phyloP scores from a whole-genome alignment of 176 grass and related monocot genomes.

The Ensete ventricosum region DNA sequence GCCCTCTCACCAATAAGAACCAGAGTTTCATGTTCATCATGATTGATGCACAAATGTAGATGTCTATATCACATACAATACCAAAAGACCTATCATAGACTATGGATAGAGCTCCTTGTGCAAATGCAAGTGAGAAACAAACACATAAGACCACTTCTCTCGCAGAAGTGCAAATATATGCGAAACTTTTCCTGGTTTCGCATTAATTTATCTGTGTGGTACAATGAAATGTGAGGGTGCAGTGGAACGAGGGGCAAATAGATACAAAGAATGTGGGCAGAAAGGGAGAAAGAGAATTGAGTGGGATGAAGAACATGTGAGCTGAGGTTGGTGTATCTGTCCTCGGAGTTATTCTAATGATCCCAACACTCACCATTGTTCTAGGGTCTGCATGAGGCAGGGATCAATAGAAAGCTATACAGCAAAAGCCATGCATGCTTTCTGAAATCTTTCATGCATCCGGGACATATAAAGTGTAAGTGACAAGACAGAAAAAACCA shows the following conservation, averaged over 20 bases:
- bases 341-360: not conserved
- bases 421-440: not conserved
- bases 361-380: not conserved
- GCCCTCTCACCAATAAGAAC: no score
- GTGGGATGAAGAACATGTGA: not conserved
- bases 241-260: not conserved
- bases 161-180: not conserved
- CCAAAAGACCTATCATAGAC: not conserved
- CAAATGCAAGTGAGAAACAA: not conserved
- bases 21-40: not conserved
- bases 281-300: no score
- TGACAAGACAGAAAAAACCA: not conserved
- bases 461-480: not conserved
- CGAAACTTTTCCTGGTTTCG: not conserved
- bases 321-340: not conserved
- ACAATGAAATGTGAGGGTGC: conserved; percentile 1
- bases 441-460: not conserved
- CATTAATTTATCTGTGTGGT: not conserved
- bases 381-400: not conserved
- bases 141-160: not conserved
- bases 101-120: not conserved
- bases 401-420: not conserved
- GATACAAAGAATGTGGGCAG: not conserved
- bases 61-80: not conserved
- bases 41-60: not conserved